These are phyloP conservation scores for Triticum timopheevii DNA, from an alignment of 176 grass and related monocot species.

Conservation along the genomic window DNA sequence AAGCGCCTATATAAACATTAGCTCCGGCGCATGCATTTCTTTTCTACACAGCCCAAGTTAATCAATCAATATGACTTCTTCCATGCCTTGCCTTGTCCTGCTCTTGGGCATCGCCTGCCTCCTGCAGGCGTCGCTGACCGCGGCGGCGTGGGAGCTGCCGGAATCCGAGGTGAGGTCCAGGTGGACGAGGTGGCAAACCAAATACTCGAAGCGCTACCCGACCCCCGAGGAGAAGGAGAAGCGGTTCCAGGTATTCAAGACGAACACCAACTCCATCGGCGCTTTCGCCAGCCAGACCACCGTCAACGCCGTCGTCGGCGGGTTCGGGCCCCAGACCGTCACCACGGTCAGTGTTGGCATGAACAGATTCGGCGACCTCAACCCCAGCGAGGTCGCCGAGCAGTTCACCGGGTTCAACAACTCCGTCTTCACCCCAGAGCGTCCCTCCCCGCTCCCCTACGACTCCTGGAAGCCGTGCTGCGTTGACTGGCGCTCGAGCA, in stretches of 20 bases:
- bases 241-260: slow-evolving; percentile 15
- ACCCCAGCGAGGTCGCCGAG: not conserved
- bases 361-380: slow-evolving; percentile 36
- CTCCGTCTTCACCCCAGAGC: not conserved
- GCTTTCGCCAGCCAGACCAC: not conserved
- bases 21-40: not conserved
- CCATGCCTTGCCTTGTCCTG: not conserved
- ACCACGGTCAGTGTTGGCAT: not conserved
- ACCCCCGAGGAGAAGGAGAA: not conserved
- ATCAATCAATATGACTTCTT: slow-evolving; percentile 11
- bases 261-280: slow-evolving; percentile 23
- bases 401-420: slow-evolving; percentile 1
- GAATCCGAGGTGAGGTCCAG: not conserved
- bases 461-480: slow-evolving; percentile 15
- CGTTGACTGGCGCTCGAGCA: slow-evolving; percentile 29
- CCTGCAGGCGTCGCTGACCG: not conserved
- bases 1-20: slow-evolving; percentile 23
- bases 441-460: not conserved
- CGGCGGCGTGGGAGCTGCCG: not conserved
- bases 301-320: not conserved
- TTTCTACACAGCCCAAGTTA: slow-evolving; percentile 1
- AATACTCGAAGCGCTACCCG: not conserved
- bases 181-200: not conserved
- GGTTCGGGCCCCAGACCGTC: slow-evolving; percentile 15
- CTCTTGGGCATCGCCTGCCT: not conserved